Conservation (phyloP, 2,329 filamentous ascomycete genomes). For the Chaetomiaceae sp. region DNA sequence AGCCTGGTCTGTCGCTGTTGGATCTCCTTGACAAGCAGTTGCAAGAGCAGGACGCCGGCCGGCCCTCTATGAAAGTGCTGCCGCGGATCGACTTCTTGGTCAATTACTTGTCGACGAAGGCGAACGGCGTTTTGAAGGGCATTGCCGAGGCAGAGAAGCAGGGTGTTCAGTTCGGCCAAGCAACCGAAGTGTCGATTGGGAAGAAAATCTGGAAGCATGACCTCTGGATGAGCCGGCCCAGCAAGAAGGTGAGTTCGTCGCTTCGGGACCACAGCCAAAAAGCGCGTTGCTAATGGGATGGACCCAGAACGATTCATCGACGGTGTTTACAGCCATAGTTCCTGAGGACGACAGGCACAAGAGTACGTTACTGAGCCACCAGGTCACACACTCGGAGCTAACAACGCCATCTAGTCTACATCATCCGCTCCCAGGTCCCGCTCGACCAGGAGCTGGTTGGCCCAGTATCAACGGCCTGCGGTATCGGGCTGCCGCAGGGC, state of each 20-base stretch:
- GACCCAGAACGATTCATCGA: slow-evolving; percentile 24
- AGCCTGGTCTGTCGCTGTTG: slow-evolving; percentile 43
- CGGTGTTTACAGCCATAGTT: slow-evolving; percentile 40
- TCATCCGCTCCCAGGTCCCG: slow-evolving; percentile 51
- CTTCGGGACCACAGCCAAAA: background rate
- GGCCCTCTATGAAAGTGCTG: slow-evolving; percentile 47
- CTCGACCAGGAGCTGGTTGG: slow-evolving; percentile 58
- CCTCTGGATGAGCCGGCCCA: slow-evolving; percentile 48
- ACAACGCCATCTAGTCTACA: slow-evolving; percentile 44
- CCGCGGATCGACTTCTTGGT: slow-evolving; percentile 62
- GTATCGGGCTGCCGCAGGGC: slow-evolving; percentile 40
- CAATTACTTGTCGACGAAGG: slow-evolving; percentile 52
- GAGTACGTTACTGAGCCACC: slow-evolving; percentile 29
- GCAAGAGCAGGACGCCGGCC: slow-evolving; percentile 41
- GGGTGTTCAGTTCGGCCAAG: slow-evolving; percentile 62
- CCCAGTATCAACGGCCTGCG: slow-evolving; percentile 36
- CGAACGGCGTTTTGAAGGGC: slow-evolving; percentile 58
- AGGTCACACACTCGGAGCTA: background rate
- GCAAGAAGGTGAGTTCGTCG: slow-evolving; percentile 32
- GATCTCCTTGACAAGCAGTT: slow-evolving; percentile 48
- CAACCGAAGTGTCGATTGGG: slow-evolving; percentile 43
- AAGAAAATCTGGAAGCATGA: slow-evolving; percentile 50
- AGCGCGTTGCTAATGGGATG: background rate
- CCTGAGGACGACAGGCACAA: slow-evolving; percentile 35
- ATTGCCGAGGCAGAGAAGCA: slow-evolving; percentile 66